Conservation (phyloP, 1,139 yeast genomes). For the Keqinozyma sinolaborantium region DNA sequence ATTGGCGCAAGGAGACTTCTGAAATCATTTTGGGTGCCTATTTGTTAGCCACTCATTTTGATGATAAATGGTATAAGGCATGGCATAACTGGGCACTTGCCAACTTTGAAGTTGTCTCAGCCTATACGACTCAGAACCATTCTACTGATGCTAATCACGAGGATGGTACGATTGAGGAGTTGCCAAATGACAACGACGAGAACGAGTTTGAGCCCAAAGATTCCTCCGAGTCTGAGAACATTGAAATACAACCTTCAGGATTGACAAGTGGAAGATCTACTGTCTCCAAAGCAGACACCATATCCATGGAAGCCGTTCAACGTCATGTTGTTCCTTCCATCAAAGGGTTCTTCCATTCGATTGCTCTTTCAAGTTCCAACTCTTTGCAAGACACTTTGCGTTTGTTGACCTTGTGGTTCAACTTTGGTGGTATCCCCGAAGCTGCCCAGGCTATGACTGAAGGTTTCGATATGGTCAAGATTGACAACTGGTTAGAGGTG, state of each 20-base stretch:
- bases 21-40: constrained; percentile 86
- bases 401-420: constrained; percentile 89
- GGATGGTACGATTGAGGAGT: constrained; percentile 20
- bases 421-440: constrained; percentile 89
- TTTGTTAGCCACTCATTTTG: constrained; percentile 91
- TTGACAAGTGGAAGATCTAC: not conserved
- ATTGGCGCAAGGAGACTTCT: constrained; percentile 80
- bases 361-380: constrained; percentile 79
- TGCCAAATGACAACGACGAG: constrained; percentile 14
- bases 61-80: constrained; percentile 91
- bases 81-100: constrained; percentile 99
- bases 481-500: constrained; percentile 94
- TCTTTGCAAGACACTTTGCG: constrained; percentile 92
- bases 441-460: constrained; percentile 90
- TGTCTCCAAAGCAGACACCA: constrained; percentile 11
- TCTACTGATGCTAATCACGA: constrained; percentile 21
- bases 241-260: constrained; percentile 1
- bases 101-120: constrained; percentile 88
- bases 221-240: constrained; percentile 3
- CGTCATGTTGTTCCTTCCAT: constrained; percentile 94
- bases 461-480: constrained; percentile 84
- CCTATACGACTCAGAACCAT: constrained; percentile 43
- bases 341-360: constrained; percentile 92
- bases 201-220: constrained; percentile 5
- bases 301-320: constrained; percentile 60